Conservation (phyloP, 2,329 filamentous ascomycete genomes). For the Aspergillus niger region DNA sequence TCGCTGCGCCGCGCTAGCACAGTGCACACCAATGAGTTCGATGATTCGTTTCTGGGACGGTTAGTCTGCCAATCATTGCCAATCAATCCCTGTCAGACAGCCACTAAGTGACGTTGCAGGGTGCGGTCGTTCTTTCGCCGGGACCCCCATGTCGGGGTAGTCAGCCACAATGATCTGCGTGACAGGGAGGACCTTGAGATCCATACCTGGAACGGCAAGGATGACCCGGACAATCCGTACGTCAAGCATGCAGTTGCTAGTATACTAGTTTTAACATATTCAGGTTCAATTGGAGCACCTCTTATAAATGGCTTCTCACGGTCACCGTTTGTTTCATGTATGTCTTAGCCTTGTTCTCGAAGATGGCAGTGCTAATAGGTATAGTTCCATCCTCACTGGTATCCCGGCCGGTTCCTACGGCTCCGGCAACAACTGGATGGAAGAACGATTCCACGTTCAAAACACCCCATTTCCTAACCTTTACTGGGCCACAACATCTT, state of each 20-base stretch:
- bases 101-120: conserved; percentile 11
- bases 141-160: conserved; percentile 29
- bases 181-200: conserved; percentile 29
- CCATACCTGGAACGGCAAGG: conserved; percentile 31
- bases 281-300: conserved; percentile 46
- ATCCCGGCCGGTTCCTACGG: conserved; percentile 47
- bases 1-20: conserved; percentile 22
- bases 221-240: conserved; percentile 36
- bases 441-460: conserved; percentile 33
- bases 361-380: neutral
- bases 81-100: too few species aligned
- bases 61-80: conserved; percentile 1
- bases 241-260: neutral
- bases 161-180: conserved; percentile 25
- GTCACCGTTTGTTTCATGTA: conserved; percentile 48
- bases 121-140: conserved; percentile 27
- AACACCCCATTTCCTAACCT: conserved; percentile 38
- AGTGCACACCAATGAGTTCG: conserved; percentile 27
- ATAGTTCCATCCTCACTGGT: conserved; percentile 44
- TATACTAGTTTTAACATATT: neutral
- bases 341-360: neutral
- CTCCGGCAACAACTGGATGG: conserved; percentile 36
- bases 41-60: conserved; percentile 28
- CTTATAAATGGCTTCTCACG: conserved; percentile 47
- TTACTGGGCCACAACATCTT: conserved; percentile 37